Conservation (phyloP, 1,284 basidiomycete species). For the Violaceomyces palustris region DNA sequence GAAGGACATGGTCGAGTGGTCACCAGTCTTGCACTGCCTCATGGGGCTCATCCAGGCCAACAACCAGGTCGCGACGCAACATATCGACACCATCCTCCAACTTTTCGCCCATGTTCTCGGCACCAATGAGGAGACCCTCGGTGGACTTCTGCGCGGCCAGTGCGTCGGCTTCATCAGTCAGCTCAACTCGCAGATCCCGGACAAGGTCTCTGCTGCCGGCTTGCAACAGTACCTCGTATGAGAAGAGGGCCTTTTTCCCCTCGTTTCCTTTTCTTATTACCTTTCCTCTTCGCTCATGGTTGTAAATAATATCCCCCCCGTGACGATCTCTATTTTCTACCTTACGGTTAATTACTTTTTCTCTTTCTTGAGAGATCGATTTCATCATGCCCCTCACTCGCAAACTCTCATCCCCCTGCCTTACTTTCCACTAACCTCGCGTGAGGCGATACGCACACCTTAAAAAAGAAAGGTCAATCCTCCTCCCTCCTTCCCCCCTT, state of each 20-base stretch:
- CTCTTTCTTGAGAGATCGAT: too few species aligned
- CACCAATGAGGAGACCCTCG: constrained; percentile 43
- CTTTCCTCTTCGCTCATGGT: neutral
- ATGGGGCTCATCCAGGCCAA: constrained; percentile 79
- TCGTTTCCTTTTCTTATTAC: neutral
- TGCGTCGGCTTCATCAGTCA: constrained; percentile 63
- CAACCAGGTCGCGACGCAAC: constrained; percentile 63
- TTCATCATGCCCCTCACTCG: too few species aligned
- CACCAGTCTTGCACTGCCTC: constrained; percentile 78
- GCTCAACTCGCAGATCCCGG: constrained; percentile 69
- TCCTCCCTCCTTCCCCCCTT: too few species aligned
- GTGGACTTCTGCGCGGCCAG: constrained; percentile 56
- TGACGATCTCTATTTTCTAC: too few species aligned
- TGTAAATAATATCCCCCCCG: too few species aligned
- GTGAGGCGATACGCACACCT: too few species aligned
- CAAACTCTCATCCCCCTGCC: too few species aligned
- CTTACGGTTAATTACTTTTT: too few species aligned
- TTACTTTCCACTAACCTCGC: too few species aligned
- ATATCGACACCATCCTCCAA: constrained; percentile 74
- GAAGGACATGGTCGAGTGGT: constrained; percentile 67
- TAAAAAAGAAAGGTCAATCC: too few species aligned
- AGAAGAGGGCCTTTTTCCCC: constrained; percentile 1
- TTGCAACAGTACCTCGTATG: constrained; percentile 56
- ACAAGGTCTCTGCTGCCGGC: constrained; percentile 70
- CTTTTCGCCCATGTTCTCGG: constrained; percentile 79